These are phyloP conservation scores for Sicyos edulis DNA, from an alignment of 306 rosid genomes.

Conservation along the genomic window DNA sequence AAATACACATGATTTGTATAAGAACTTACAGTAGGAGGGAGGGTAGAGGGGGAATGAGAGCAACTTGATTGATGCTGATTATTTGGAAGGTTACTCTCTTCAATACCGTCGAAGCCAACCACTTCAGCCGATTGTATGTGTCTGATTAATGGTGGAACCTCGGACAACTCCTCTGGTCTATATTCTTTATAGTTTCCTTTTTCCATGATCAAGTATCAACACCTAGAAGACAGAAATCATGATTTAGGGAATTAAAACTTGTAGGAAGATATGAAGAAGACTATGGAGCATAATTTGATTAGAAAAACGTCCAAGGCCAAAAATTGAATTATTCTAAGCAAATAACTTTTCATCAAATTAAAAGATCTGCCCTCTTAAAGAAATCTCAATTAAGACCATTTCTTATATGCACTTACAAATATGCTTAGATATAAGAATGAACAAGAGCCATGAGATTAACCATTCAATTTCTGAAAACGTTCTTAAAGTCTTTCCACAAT, in stretches of 20 bases:
- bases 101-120: conserved; percentile 42
- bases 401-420: too few relatives aligned
- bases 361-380: too few relatives aligned
- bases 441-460: not conserved
- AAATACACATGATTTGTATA: not conserved
- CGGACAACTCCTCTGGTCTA: conserved; percentile 24
- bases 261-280: not conserved
- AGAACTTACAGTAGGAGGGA: conserved; percentile 36
- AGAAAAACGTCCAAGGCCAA: not conserved
- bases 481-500: not conserved
- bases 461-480: not conserved
- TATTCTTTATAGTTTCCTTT: conserved; percentile 16
- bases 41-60: conserved; percentile 23
- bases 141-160: conserved; percentile 50
- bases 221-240: conserved; percentile 2
- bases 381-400: too few relatives aligned
- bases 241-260: not conserved
- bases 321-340: not conserved
- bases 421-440: too few relatives aligned
- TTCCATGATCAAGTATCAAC: conserved; percentile 15
- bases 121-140: conserved; percentile 43
- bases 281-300: not conserved
- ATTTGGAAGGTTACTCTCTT: conserved; percentile 15
- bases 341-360: too few relatives aligned
- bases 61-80: not conserved